A percentile compares a stretch with the other conserved stretches of the same genome.
Evolutionary conservation across 805 yeast genomes (phyloP).

Genomic region (Lachancea nothofagi): DNA sequence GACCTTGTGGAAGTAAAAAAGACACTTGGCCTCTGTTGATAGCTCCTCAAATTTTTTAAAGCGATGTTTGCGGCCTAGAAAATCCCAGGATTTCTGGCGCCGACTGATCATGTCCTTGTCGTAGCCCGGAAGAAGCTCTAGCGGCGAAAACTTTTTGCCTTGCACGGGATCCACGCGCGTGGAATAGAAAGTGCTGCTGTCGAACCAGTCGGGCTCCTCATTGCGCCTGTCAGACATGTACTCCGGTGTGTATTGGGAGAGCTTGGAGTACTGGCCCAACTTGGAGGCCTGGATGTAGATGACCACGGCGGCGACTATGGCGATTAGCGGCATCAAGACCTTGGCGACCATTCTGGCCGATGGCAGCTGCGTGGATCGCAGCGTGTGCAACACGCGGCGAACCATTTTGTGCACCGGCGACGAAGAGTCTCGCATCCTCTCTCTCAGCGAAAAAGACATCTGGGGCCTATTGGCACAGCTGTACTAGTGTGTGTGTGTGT

Average conservation of each 20-base stretch:
- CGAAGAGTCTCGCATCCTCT: too few species aligned
- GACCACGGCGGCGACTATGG: slow-evolving; percentile 3
- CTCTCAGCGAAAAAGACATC: too few species aligned
- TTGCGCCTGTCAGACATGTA: background rate
- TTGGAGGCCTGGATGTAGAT: slow-evolving; percentile 4
- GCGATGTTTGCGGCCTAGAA: slow-evolving; percentile 5
- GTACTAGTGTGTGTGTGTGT: too few species aligned
- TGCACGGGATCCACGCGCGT: slow-evolving; percentile 5
- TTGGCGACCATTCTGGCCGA: slow-evolving; percentile 2
- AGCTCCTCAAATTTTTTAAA: slow-evolving; percentile 13
- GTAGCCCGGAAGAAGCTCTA: slow-evolving; percentile 15
- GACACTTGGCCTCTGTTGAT: slow-evolving; percentile 13
- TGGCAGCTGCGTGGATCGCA: slow-evolving; percentile 3
- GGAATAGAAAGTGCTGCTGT: too few species aligned
- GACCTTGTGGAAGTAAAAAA: slow-evolving; percentile 17
- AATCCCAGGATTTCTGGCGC: slow-evolving; percentile 10
- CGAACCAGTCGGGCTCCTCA: too few species aligned
- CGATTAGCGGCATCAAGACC: slow-evolving; percentile 4
- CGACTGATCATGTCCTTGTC: slow-evolving; percentile 9
- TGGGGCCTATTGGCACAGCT: too few species aligned
- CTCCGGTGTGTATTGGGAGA: slow-evolving; percentile 1
- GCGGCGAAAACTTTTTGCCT: slow-evolving; percentile 16
- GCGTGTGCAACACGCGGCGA: slow-evolving; percentile 3
- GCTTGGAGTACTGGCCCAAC: slow-evolving; percentile 2
- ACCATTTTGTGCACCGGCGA: slow-evolving; percentile 1